These are phyloP conservation scores for Aspergillus costaricaensis DNA, from an alignment of 2,329 filamentous ascomycete genomes.

Conservation along the genomic window DNA sequence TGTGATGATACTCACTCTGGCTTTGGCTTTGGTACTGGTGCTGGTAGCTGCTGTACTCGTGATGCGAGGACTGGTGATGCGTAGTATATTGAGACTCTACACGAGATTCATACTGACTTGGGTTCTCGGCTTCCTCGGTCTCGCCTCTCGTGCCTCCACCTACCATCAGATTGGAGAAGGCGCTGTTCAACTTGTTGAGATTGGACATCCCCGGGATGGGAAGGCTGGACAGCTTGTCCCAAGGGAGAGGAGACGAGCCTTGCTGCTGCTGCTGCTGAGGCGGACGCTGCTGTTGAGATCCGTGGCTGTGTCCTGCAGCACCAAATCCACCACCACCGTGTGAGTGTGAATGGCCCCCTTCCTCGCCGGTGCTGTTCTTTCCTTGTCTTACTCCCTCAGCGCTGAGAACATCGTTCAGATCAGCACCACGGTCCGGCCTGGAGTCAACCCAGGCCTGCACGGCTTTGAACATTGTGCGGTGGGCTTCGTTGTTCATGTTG, in stretches of 20 bases:
- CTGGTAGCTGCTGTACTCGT: background rate
- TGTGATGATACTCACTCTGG: constrained; percentile 7
- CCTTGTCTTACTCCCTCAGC: constrained; percentile 81
- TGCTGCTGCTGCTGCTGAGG: constrained; percentile 28
- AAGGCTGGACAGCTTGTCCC: constrained; percentile 35
- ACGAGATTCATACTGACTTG: constrained; percentile 9
- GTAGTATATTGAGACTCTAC: constrained; percentile 13
- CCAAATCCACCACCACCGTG: constrained; percentile 21
- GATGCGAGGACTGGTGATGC: constrained; percentile 7
- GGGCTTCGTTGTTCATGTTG: constrained; percentile 73
- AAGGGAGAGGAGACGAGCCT: constrained; percentile 30
- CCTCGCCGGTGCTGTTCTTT: constrained; percentile 59
- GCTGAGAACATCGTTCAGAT: constrained; percentile 73
- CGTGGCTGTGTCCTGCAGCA: constrained; percentile 12
- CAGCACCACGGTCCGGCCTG: constrained; percentile 64
- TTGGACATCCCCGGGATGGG: constrained; percentile 43
- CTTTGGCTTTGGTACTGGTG: constrained; percentile 4
- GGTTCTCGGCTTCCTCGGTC: background rate
- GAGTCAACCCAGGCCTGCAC: constrained; percentile 79
- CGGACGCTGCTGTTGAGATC: constrained; percentile 25
- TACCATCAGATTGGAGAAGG: constrained; percentile 32
- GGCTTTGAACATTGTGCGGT: constrained; percentile 83
- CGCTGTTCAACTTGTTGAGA: constrained; percentile 37
- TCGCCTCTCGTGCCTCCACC: constrained; percentile 28
- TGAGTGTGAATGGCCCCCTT: constrained; percentile 37